These are phyloP conservation scores for Cenchrus purpureus DNA, from an alignment of 176 grass and related monocot species.

Conservation along the genomic window DNA sequence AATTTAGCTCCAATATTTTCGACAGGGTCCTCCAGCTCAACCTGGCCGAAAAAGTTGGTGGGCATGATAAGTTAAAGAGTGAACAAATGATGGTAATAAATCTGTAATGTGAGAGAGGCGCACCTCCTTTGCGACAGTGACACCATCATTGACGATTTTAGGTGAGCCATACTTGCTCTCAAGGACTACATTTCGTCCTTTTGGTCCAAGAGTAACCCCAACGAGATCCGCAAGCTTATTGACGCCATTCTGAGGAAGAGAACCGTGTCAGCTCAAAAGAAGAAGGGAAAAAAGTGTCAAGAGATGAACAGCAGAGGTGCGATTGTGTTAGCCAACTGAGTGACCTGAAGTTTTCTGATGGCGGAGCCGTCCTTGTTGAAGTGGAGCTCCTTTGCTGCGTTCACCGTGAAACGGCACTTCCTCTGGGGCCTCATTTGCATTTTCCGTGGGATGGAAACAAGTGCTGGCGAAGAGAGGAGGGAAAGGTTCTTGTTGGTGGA, in stretches of 20 bases:
- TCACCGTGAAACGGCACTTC: constrained; percentile 45
- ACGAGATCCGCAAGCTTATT: constrained; percentile 82
- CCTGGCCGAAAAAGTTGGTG: constrained; percentile 40
- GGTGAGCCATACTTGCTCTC: constrained; percentile 79
- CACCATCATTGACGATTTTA: constrained; percentile 65
- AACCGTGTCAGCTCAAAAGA: background rate
- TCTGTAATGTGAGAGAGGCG: background rate
- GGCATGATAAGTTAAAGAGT: background rate
- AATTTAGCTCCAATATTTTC: constrained; percentile 96
- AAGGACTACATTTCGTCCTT: constrained; percentile 66
- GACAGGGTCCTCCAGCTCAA: constrained; percentile 85
- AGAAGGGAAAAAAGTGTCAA: background rate
- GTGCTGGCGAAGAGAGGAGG: background rate
- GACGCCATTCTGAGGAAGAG: constrained; percentile 51
- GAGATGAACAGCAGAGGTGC: background rate
- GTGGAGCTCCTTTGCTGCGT: constrained; percentile 67
- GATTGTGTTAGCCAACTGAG: background rate
- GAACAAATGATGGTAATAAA: background rate
- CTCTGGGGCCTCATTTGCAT: background rate
- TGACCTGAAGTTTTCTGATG: constrained; percentile 68
- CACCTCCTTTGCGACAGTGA: constrained; percentile 57
- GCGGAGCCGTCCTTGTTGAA: constrained; percentile 79
- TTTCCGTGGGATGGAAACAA: constrained; percentile 15
- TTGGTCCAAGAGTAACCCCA: constrained; percentile 75
- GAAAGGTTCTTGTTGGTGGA: constrained; percentile 22